Conservation (phyloP, 306 rosid species). For the Inga laurina region DNA sequence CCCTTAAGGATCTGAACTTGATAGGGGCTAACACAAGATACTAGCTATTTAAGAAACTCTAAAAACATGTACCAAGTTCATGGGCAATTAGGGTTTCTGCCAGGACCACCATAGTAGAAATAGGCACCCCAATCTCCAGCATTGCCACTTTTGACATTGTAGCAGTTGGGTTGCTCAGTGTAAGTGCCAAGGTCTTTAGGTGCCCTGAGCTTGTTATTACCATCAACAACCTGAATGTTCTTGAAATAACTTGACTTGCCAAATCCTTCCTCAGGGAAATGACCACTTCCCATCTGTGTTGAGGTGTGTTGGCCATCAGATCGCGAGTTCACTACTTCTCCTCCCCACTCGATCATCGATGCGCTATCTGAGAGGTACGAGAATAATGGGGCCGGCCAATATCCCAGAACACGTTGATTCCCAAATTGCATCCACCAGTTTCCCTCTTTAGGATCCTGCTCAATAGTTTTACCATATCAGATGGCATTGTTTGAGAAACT, state of each 20-base stretch:
- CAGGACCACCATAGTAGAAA: conserved; percentile 67
- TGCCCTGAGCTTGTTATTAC: conserved; percentile 45
- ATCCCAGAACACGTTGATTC: conserved; percentile 50
- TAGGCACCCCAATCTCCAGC: conserved; percentile 58
- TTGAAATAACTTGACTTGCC: conserved; percentile 57
- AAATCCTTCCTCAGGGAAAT: conserved; percentile 60
- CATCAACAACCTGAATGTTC: conserved; percentile 58
- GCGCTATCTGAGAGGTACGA: conserved; percentile 57
- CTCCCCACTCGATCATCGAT: conserved; percentile 65
- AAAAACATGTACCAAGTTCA: conserved; percentile 26
- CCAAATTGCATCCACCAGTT: conserved; percentile 75
- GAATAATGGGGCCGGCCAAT: conserved; percentile 62
- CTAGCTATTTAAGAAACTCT: conserved; percentile 31
- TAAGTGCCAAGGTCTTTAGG: conserved; percentile 52
- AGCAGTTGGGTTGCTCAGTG: conserved; percentile 53
- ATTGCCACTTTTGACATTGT: conserved; percentile 46
- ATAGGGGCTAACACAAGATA: conserved; percentile 22
- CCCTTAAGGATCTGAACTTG: background rate
- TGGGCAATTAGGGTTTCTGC: conserved; percentile 46
- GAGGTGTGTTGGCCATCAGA: conserved; percentile 59
- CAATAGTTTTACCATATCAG: conserved; percentile 35
- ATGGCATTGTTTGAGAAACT: background rate
- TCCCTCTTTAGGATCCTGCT: conserved; percentile 67
- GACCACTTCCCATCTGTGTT: conserved; percentile 73
- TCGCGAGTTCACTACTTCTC: conserved; percentile 55